Evolutionary conservation across 75 land plant genomes (phyloP).

Genomic region (Cupressus sempervirens): DNA sequence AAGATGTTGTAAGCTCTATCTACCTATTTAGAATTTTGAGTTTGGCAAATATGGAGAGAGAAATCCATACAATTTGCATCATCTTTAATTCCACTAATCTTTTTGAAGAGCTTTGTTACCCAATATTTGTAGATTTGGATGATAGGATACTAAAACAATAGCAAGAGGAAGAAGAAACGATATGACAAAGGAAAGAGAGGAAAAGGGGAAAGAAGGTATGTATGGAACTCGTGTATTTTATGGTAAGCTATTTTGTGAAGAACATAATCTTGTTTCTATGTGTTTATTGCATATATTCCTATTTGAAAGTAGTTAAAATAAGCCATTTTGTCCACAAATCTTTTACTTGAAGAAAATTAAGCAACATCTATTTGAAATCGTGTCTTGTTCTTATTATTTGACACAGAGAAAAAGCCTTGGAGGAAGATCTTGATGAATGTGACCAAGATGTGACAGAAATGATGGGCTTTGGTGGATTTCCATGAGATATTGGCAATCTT

Average conservation of each 20-base stretch:
- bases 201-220: constrained; percentile 93
- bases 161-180: constrained; percentile 88
- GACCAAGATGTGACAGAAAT: constrained; percentile 86
- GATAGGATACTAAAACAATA: constrained; percentile 78
- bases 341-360: not conserved
- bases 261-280: not conserved
- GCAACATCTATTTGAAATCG: constrained; percentile 1
- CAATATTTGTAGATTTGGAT: constrained; percentile 61
- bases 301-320: not conserved
- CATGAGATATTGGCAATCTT: no score
- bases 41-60: no score
- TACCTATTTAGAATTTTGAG: not conserved
- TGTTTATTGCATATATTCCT: not conserved
- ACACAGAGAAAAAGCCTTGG: constrained; percentile 65
- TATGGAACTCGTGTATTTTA: not conserved
- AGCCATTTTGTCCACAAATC: not conserved
- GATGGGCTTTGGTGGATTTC: constrained; percentile 99
- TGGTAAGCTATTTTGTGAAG: not conserved
- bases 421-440: constrained; percentile 60
- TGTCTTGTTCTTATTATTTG: not conserved
- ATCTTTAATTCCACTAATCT: not conserved
- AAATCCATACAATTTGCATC: not conserved
- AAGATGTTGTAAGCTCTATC: not conserved
- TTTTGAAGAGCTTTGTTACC: not conserved
- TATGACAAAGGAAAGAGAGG: constrained; percentile 71